These are phyloP conservation scores for Euphorbia tirucalli DNA, from an alignment of 345 rosid genomes.

Conservation along the genomic window DNA sequence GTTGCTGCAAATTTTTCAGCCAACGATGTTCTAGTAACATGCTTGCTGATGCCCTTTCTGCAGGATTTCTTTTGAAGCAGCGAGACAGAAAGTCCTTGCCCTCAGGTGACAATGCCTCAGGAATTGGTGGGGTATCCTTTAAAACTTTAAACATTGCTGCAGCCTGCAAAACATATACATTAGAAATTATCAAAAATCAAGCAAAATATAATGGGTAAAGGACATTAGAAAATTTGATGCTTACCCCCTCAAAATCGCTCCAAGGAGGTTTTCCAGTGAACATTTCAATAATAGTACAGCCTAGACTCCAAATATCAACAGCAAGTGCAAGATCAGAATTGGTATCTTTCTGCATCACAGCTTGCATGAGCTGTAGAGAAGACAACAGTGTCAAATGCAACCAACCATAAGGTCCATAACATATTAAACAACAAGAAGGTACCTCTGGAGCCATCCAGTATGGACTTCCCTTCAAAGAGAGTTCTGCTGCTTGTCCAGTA, in stretches of 20 bases:
- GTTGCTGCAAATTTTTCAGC: constrained; percentile 42
- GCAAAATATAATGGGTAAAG: background rate
- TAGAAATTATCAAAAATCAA: background rate
- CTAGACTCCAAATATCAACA: constrained; percentile 98
- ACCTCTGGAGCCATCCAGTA: constrained; percentile 99
- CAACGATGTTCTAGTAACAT: constrained; percentile 76
- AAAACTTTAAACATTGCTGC: constrained; percentile 96
- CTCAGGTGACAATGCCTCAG: constrained; percentile 72
- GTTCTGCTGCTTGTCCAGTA: constrained; percentile 81
- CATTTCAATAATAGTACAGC: constrained; percentile 96
- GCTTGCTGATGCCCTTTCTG: constrained; percentile 74
- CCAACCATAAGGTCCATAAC: background rate
- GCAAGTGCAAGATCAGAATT: constrained; percentile 84
- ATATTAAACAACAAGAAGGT: constrained; percentile 16
- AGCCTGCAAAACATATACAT: constrained; percentile 44
- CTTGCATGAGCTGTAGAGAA: constrained; percentile 74
- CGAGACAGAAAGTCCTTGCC: constrained; percentile 80
- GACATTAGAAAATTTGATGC: constrained; percentile 18
- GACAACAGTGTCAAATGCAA: constrained; percentile 17
- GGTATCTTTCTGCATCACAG: constrained; percentile 79
- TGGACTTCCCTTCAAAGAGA: constrained; percentile 93
- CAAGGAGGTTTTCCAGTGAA: constrained; percentile 96
- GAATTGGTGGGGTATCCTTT: constrained; percentile 78
- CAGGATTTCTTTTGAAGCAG: constrained; percentile 89
- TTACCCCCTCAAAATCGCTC: constrained; percentile 96